Base-by-base conservation (phyloP, 2,329 filamentous ascomycete genomes). In the Cladophialophora carrionii region DNA sequence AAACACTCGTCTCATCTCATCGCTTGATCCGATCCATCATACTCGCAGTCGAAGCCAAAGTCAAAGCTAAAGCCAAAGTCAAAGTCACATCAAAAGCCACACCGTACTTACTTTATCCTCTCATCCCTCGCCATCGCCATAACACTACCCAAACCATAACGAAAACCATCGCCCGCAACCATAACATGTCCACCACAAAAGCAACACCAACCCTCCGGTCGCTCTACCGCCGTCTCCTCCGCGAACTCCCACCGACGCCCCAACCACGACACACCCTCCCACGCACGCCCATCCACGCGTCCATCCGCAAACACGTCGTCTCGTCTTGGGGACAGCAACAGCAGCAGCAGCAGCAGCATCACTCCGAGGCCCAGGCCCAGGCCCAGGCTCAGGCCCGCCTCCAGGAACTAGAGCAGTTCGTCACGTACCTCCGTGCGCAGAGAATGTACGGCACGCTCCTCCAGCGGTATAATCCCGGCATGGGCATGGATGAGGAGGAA, bases 381-480 rank as follows among this genome's bases (percentile, higher is more conserved):
- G 54, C 79, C 14, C 62, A n/a, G n/a, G n/a, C n/a, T n/a, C n/a
- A n/a, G n/a, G n/a, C n/a, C n/a, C n/a, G 70, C 2, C 49, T 64
- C 20, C 76, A 82, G 57, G 80, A 91, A 71, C 89, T 87, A n/a
- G 87, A 91, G 69, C 92, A 98, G 77, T 87, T 92, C 71, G 78
- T 92, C 29, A 84, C 87, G 63, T 98, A 96, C 76, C 83, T 95
- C 22, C 86, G 87, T 72, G 89, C 93, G n/a, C 95, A 99, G 81
- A 84, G 93, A 59, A 86, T 86, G 75, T 97, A 98, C 76, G 85
- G 87, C 29, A 88, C 87, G 17, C 80, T 98, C 51, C 77, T 98
- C 43, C 93, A 97, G 79, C 85, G 93, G 72, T 98, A 99, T 79
- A 98, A 98, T 77, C 92, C 92, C 0, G 92, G 93, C 20, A 91